Conservation (phyloP, 129 eudicot genomes). For the Flaveria ramosissima region DNA sequence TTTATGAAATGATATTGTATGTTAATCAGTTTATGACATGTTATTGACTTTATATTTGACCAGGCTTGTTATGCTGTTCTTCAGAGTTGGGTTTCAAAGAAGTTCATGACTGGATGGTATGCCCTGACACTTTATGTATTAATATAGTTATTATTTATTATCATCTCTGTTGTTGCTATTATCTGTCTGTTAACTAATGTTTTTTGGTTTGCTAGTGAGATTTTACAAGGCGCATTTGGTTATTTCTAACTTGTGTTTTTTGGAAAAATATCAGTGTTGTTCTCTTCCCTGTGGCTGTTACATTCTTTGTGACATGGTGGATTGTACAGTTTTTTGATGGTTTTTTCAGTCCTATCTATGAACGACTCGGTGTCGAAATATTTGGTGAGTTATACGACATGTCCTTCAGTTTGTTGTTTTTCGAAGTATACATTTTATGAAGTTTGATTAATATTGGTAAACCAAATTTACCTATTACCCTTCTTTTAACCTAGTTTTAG, state of each 20-base stretch:
- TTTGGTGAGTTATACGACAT: constrained; percentile 58
- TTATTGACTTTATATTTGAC: constrained; percentile 24
- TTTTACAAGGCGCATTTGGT: too few relatives aligned
- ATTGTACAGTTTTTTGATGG: constrained; percentile 95
- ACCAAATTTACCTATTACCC: neutral
- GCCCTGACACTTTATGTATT: constrained; percentile 3
- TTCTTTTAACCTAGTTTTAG: neutral
- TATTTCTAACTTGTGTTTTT: constrained; percentile 1
- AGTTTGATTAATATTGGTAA: neutral
- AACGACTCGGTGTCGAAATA: constrained; percentile 78
- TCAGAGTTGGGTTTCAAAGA: constrained; percentile 95
- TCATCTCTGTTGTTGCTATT: neutral
- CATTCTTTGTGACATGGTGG: constrained; percentile 95
- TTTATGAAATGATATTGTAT: constrained; percentile 1
- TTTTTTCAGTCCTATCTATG: constrained; percentile 95
- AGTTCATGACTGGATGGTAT: constrained; percentile 98
- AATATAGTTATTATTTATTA: neutral
- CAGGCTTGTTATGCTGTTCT: constrained; percentile 98
- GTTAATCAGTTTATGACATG: constrained; percentile 12
- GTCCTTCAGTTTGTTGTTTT: constrained; percentile 11
- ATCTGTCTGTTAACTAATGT: constrained; percentile 2
- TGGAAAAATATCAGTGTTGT: constrained; percentile 59
- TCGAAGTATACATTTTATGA: neutral
- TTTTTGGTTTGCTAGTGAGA: neutral
- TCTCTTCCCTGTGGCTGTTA: constrained; percentile 91